Base-by-base conservation (phyloP, 2,329 filamentous ascomycete species). In the Ceratocystis papillata region DNA sequence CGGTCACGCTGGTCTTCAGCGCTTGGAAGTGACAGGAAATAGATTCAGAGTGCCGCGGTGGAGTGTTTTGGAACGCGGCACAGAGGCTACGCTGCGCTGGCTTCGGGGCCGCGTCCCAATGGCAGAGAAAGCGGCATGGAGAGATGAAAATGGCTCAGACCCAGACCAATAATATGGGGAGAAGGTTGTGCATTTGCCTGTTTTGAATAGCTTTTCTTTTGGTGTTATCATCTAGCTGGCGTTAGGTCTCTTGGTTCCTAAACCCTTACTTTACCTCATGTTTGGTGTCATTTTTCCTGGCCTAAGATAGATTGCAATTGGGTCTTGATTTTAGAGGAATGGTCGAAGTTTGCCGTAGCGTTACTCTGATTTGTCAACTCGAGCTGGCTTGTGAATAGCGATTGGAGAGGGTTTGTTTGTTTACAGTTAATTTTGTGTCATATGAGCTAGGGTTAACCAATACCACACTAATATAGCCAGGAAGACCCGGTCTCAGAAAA, bases 41-140 rank as follows among this genome's bases (percentile, higher is more conserved):
- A 81, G 86, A 41, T 97, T 97, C 76, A 82, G 90, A 41, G 90
- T 96, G 41, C 93, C 93, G 0, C 84, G 89, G 66, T 92, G 88
- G 78, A 88, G 88, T 69, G 82, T 96, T 5, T 77, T 97, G 61
- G 88, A 93, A 68, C 88, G 90, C 69, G 93, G 93, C 0, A 96
- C 92, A 0, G 90, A 96, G 71, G 87, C 89, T 1, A 87, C 90
- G 0, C 77, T 96, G 70, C 80, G 85, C 62, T 96, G 90, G 88
- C 75, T 96, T 63, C 82, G 89, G 68, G 88, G 90, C 33, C 82
- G 87, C 65, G 87, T 96, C 45, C 86, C 89, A 0, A 78, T 80
- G 1, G 81, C 79, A 0, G 82, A 84, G 71, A 83, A 80, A 81
- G 79, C 74, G 0, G 76, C 77, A n/a, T 85, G 82, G 82, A 79